These are phyloP conservation scores for Herpetospermum pedunculosum DNA, from an alignment of 306 rosid species.

Conservation along the genomic window DNA sequence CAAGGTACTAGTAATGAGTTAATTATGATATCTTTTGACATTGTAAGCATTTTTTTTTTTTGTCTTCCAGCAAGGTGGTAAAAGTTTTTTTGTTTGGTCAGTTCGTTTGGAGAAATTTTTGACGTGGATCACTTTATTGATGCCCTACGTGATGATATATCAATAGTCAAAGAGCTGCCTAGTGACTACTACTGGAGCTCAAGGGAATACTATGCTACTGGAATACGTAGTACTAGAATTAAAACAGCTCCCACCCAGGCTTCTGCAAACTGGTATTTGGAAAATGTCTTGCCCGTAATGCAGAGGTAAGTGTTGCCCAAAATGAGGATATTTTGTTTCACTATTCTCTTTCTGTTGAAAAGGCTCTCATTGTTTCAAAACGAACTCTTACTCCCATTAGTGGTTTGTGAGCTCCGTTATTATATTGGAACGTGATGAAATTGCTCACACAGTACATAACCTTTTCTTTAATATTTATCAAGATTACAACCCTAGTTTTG, in stretches of 20 bases:
- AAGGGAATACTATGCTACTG: constrained; percentile 70
- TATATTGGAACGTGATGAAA: not conserved
- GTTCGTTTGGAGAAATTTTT: constrained; percentile 83
- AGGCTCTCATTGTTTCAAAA: not conserved
- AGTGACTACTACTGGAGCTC: constrained; percentile 74
- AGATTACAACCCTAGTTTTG: not conserved
- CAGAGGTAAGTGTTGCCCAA: constrained; percentile 42
- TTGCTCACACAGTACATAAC: not conserved
- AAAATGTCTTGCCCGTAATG: constrained; percentile 73
- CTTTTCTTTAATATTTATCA: not conserved
- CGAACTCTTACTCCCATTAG: not conserved
- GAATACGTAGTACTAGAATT: constrained; percentile 72
- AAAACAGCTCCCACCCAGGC: constrained; percentile 82
- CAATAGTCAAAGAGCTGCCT: constrained; percentile 72
- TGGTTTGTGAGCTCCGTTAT: not conserved
- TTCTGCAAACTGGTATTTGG: constrained; percentile 77
- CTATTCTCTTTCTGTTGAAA: not conserved
- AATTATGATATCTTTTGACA: not conserved
- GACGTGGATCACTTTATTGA: constrained; percentile 83
- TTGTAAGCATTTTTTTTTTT: not conserved
- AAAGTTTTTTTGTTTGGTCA: constrained; percentile 23
- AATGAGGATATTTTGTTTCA: not conserved
- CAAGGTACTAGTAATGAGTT: constrained; percentile 44
- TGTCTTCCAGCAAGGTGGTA: not conserved
- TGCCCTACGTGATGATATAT: constrained; percentile 56